Evolutionary conservation across 1,284 basidiomycete species (phyloP), one percentile per base, ranked within the genome.

Genomic region (Cryptococcus maquisensis): DNA sequence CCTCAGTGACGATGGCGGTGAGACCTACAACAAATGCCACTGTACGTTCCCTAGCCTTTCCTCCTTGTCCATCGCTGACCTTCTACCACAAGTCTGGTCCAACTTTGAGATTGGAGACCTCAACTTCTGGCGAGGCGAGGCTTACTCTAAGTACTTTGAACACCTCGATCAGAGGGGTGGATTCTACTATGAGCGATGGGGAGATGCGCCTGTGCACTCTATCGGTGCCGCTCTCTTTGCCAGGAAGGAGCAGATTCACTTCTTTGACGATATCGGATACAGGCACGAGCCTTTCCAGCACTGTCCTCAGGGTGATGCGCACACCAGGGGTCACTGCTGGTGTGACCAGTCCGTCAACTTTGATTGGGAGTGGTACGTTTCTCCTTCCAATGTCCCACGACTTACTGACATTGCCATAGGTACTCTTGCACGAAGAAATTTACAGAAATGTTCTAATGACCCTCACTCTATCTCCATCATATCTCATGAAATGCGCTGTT

Each of bases 161-260:
- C 81, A 82, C 66, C 79, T 94, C 20, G 91, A 94, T 59, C 72
- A 79, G 15, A 82, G 81, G 46, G 91, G 91, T 20, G 90, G 90
- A 6, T 90, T 90, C 67, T 89, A 88, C 71, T 90, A 90, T 65
- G 88, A 91, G 54, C 65, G 75, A 58, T 77, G 75, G 81, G 90
- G 90, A 50, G 90, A 93, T 69, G 90, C 91, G 8, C 90, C 89
- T 3, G 82, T 92, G 8, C 88, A 91, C 66, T 87, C 84, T 50
- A 88, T 92, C 54, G 90, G 86, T 1, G 86, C 83, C 0, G 82
- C 86, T 0, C 71, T 91, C 21, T 88, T 92, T 64, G 82, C 84
- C 2, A 69, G 78, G 49, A 85, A 82, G 71, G 81, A 86, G 55
- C 83, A 88, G 67, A 78, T 90, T 18, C 86, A 89, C 67, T 89